These are phyloP conservation scores for Nasturtium officinale DNA, from an alignment of 345 rosid species.

Conservation along the genomic window DNA sequence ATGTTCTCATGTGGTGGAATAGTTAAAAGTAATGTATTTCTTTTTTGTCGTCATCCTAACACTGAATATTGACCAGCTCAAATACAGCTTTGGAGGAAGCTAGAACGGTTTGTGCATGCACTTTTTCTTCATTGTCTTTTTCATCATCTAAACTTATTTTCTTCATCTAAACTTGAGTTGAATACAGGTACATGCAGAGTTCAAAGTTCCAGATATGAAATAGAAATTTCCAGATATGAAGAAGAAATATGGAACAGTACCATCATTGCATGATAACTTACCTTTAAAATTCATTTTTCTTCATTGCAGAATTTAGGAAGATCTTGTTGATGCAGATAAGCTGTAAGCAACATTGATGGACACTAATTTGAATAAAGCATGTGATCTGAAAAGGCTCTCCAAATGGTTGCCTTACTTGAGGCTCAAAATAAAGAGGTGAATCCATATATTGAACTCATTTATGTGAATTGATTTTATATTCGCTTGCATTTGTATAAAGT, in stretches of 20 bases:
- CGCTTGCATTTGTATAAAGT: too few species aligned
- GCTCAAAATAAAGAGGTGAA: too few species aligned
- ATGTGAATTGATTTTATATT: too few species aligned
- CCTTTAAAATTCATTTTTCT: slow-evolving; percentile 36
- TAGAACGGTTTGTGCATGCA: slow-evolving; percentile 60
- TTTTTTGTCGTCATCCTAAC: slow-evolving; percentile 37
- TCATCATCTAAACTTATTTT: too few species aligned
- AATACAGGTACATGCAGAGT: slow-evolving; percentile 80
- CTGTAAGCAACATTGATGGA: too few species aligned
- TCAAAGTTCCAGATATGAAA: slow-evolving; percentile 76
- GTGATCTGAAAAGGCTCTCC: too few species aligned
- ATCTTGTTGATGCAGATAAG: too few species aligned
- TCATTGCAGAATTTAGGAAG: slow-evolving; percentile 80
- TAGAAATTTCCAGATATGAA: too few species aligned
- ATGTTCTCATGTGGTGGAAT: slow-evolving; percentile 24
- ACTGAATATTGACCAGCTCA: slow-evolving; percentile 59
- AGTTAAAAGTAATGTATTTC: slow-evolving; percentile 11
- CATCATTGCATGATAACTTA: slow-evolving; percentile 8
- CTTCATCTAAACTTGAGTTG: slow-evolving; percentile 12
- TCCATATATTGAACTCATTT: too few species aligned
- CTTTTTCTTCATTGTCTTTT: slow-evolving; percentile 24
- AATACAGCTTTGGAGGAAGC: slow-evolving; percentile 99
- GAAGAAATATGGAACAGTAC: slow-evolving; percentile 58
- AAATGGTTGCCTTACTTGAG: too few species aligned
- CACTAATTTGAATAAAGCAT: too few species aligned